Base-by-base conservation (phyloP, 371 early-diverging fungal genomes). In the Rhizopus delemar region DNA sequence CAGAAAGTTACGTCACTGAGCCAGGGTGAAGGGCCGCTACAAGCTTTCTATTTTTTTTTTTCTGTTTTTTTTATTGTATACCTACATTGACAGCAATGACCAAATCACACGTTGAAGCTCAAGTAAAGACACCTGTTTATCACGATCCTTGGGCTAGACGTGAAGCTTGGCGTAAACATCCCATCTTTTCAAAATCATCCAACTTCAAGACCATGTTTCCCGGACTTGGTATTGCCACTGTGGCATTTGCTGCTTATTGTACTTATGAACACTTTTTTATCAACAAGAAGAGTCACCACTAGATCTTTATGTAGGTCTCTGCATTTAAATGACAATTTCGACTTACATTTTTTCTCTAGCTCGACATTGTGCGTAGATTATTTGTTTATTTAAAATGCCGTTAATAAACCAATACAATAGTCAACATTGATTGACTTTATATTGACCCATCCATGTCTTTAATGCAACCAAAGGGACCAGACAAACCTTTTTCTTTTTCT, bases 141-240 rank as follows among this genome's bases (percentile, higher is more conserved):
- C 70, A 73, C 71, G 90, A 91, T 68, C 95, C 95, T 32, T 94
- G 95, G 95, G 90, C 88, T 45, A 66, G 75, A 61, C 87, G 92
- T 61, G 93, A 95, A 64, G 88, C 88, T 53, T 95, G 93, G 93
- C 89, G 95, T 62, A 84, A 81, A 63, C 80, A 88, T 69, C 84
- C 88, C 51, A 82, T 90, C 72, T 95, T 92, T 70, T 86, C 88
- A 32, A 74, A 73, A 54, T 53, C 69, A 36, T 73, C 77, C 63
- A 80, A 87, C 66, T 62, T 91, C 50, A 76, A 78, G 48, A 81
- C 81, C 69, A 71, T 88, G 72, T 84, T 89, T 71, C 95, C 95
- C n/a, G 95, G 95, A 38, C 75, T 94, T 41, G 90, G 91, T 60
- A 84, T 90, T 58, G 95, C 90, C 9, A 80, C 88, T 41, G 91